Evolutionary conservation across 2,329 filamentous ascomycete species (phyloP), one percentile per base, ranked within the genome.

Genomic region (Furcasterigmium sp.): DNA sequence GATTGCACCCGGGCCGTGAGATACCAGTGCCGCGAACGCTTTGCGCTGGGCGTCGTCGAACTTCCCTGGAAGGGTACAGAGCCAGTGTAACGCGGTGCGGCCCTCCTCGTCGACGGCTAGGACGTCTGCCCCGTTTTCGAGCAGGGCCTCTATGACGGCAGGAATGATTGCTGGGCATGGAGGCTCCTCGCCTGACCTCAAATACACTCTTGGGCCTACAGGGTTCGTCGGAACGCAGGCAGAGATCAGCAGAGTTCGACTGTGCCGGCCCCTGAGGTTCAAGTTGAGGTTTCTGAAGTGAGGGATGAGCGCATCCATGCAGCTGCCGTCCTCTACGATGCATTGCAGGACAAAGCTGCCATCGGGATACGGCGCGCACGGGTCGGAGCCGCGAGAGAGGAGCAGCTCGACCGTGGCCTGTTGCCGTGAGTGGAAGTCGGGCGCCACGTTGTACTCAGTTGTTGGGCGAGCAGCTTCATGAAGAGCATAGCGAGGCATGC

Each of bases 361-460:
- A 18, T 35, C 32, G 4, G 32, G 32, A 15, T 35, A 51, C 7
- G 41, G 49, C 8, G 46, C 50, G 19, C 54, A 55, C 1, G 56
- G 58, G 39, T 58, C 44, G 2, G 54, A 57, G 3, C 57, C 58
- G 25, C 56, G 48, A 1, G 50, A 42, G 13, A 61, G 41, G 3
- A 59, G 37, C 2, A 51, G 7, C 3, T 45, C 36, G 15, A 56
- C 34, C 11, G 55, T 23, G n/a, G 32, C 32, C 6, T 18, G 5
- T 11, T 35, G 14, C 15, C 32, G 32, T 11, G 15, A 17, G 5
- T 18, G 15, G n/a, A 17, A 10, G 9, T 35, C 32, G 11, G 15
- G 9, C n/a, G 4, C n/a, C 7, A 17, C 2, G 7, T 17, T 17
- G 32, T 8, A 11, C n/a, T 9, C n/a, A 3, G n/a, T 35, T 9